Conservation (phyloP, 352 stramenopile genomes). For the Phytophthora boehmeriae region DNA sequence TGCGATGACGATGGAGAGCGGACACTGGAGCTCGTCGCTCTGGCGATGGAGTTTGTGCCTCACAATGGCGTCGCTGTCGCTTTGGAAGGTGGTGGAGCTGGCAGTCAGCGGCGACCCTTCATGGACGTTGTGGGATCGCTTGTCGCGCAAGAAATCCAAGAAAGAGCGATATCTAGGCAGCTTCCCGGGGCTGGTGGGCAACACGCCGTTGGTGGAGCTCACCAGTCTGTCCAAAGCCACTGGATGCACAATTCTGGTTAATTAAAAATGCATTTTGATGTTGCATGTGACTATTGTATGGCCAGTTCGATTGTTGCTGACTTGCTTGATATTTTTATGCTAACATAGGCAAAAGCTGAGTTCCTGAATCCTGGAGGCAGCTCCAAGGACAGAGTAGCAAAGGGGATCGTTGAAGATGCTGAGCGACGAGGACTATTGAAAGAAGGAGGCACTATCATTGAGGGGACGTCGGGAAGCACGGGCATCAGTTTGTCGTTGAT, state of each 20-base stretch:
- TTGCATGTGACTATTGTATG: neutral
- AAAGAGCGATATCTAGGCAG: constrained; percentile 27
- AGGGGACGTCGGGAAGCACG: constrained; percentile 98
- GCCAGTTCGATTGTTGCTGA: too few species aligned
- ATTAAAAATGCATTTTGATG: constrained; percentile 3
- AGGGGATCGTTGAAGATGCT: constrained; percentile 94
- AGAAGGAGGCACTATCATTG: constrained; percentile 93
- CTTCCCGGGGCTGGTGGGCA: constrained; percentile 92
- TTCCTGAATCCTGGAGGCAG: constrained; percentile 97
- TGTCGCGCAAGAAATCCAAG: constrained; percentile 31
- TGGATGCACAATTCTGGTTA: constrained; percentile 88
- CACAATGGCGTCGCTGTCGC: constrained; percentile 64
- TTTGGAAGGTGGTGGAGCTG: constrained; percentile 76
- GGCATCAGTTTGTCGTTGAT: constrained; percentile 97
- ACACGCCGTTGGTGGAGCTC: constrained; percentile 94
- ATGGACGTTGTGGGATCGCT: constrained; percentile 3
- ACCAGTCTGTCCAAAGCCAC: constrained; percentile 90
- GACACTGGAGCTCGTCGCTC: constrained; percentile 49
- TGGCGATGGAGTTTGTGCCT: constrained; percentile 63
- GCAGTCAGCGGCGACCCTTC: constrained; percentile 9
- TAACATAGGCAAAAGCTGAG: constrained; percentile 92
- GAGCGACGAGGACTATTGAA: constrained; percentile 90
- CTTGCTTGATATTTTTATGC: too few species aligned
- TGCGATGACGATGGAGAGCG: constrained; percentile 25
- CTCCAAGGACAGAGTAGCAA: constrained; percentile 97